phyloP scores from a whole-genome alignment of 805 yeast genomes.

The Candida michaelii region DNA sequence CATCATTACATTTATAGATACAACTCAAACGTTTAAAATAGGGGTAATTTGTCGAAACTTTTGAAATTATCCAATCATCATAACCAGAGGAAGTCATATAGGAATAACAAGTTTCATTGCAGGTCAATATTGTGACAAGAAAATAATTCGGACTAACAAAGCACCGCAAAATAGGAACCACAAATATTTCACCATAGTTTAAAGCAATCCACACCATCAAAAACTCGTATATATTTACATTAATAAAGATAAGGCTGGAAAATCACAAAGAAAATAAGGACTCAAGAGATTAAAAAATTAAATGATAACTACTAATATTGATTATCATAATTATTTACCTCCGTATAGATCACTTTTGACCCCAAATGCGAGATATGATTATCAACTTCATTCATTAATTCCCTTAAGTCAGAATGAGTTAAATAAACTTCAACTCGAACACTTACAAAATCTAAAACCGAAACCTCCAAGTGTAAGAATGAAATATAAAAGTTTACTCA shows the following conservation, averaged over 20 bases:
- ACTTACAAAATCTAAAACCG: background rate
- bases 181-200: too few relatives aligned
- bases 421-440: slow-evolving; percentile 13
- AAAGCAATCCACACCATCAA: too few relatives aligned
- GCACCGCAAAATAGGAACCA: too few relatives aligned
- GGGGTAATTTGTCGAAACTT: too few relatives aligned
- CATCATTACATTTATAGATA: too few relatives aligned
- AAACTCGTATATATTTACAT: background rate
- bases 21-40: too few relatives aligned
- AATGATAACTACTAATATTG: slow-evolving; percentile 12
- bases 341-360: slow-evolving; percentile 53
- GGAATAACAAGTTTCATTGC: too few relatives aligned
- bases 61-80: too few relatives aligned
- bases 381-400: slow-evolving; percentile 44
- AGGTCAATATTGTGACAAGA: too few relatives aligned
- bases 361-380: slow-evolving; percentile 52
- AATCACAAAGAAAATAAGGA: background rate
- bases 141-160: too few relatives aligned
- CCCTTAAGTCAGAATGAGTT: slow-evolving; percentile 38
- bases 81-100: too few relatives aligned
- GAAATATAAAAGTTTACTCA: slow-evolving; percentile 48
- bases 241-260: too few relatives aligned
- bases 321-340: slow-evolving; percentile 39
- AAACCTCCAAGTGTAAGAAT: slow-evolving; percentile 29
- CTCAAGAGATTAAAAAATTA: background rate